Base-by-base conservation (phyloP, 495 filamentous ascomycete genomes). In the Podospora didyma region DNA sequence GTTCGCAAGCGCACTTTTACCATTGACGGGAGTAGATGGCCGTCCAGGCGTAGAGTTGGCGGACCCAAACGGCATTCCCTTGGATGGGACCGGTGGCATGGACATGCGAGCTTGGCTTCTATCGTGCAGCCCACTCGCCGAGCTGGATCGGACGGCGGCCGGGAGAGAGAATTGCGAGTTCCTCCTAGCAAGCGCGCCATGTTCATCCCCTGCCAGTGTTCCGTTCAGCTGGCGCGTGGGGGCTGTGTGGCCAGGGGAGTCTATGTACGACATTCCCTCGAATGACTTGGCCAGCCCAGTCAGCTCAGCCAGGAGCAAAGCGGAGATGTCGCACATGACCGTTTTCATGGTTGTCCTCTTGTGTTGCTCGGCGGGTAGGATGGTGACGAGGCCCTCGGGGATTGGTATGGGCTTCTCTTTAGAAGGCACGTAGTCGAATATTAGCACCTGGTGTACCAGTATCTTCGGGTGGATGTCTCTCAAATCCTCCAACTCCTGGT, bases 311-410 rank as follows among this genome's bases (percentile, higher is more conserved):
- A 99, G 78, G 39, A 99, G 72, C 17, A 88, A 64, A 19, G 90
- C 87, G 4, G 91, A 93, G 46, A 96, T 82, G 71, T 97, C 92
- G 66, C 94, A 96, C 79, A 97, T 86, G 59, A 96, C 82, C 2
- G 90, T 96, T 70, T 94, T 96, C 77, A 96, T 92, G 3, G 89
- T 96, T n/a, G 90, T 95, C 45, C 84, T 81, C 67, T 85, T 89
- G 34, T 84, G 89, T 19, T 83, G 77, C 54, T 86, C 79, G 17
- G 77, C 76, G 0, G 85, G 80, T n/a, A 91, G 92, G 16, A 98
- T 83, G 49, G 85, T 79, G 35, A 89, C 75, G 31, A 95, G 78
- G 39, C 80, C 83, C 61, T 86, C 75, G 39, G 80, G 82, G 20
- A 88, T 68, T 44, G 71, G 69, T 53, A 79, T 61, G 14, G 75